Percentiles rank a stretch among this genome's conserved stretches.
These are phyloP conservation scores for Hypoxylon intermedium DNA, from an alignment of 495 filamentous ascomycete species.

Conservation along the genomic window DNA sequence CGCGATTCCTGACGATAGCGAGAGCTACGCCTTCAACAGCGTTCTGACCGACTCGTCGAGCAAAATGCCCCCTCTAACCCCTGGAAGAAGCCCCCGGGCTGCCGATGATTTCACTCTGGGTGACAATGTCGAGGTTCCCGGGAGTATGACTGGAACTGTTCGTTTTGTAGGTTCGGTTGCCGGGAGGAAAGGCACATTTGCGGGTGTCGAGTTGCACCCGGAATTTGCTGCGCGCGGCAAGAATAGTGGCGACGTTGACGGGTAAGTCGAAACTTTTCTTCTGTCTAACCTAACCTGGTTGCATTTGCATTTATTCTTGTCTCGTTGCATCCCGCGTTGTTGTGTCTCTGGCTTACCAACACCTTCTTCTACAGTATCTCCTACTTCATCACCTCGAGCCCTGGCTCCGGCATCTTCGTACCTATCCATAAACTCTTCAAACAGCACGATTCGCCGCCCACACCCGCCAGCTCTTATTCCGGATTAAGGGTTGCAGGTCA, in stretches of 20 bases:
- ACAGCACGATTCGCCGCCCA: constrained; percentile 63
- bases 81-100: constrained; percentile 36
- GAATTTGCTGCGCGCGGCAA: constrained; percentile 86
- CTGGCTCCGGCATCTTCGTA: constrained; percentile 91
- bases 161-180: constrained; percentile 87
- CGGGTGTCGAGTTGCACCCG: constrained; percentile 87
- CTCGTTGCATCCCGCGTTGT: constrained; percentile 10
- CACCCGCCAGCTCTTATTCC: constrained; percentile 64
- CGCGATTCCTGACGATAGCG: constrained; percentile 65
- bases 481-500: constrained; percentile 58
- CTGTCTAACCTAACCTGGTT: constrained; percentile 24
- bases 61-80: constrained; percentile 50
- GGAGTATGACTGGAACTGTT: constrained; percentile 89
- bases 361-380: constrained; percentile 58
- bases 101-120: constrained; percentile 70
- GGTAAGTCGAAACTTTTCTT: constrained; percentile 61
- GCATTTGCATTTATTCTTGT: constrained; percentile 5
- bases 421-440: constrained; percentile 85
- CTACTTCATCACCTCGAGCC: constrained; percentile 82
- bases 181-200: constrained; percentile 90
- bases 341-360: constrained; percentile 18
- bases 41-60: constrained; percentile 55
- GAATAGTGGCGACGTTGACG: constrained; percentile 96
- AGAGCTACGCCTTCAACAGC: constrained; percentile 62
- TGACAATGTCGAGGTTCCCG: constrained; percentile 91